Evolutionary conservation across 768 basidiomycete species (phyloP), one percentile per base, ranked within the genome.

Genomic region (Termitomyces sp.): DNA sequence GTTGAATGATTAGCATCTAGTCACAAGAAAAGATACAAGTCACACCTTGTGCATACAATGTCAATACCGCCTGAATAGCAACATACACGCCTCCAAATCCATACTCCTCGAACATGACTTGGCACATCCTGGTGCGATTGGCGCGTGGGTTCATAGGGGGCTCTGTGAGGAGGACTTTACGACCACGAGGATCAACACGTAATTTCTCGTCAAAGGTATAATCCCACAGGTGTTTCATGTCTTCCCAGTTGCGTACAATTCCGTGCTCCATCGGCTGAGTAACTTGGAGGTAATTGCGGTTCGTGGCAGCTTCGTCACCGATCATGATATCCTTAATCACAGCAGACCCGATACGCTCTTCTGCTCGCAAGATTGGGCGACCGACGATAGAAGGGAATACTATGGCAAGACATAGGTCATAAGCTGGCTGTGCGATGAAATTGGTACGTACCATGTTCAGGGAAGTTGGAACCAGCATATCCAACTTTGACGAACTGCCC

Each of bases 251-350:
- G 65, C 90, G 88, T 47, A 99, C 88, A 75, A 99, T 98, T 42
- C 97, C 97, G 72, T 99, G 97, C 71, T 99, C 97, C 92, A 99
- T 94, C 1, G 97, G 97, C 68, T 98, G 97, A 0, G 95, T 93
- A 36, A 99, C 82, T 75, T 98, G 95, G 40, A 99, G 87, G 76
- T 91, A 98, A 70, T 92, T 95, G 48, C 97, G 89, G 73, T 93
- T 89, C 73, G 88, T 83, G 14, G 92, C 92, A 26, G 97, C 97
- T 71, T 97, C 93, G 79, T 98, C 96, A 61, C 97, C 97, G 71
- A 98, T 78, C 94, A 98, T 97, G 77, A 98, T 90, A 72, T 99
- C 96, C 69, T 92, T 93, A 82, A 98, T 98, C 64, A 87, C 74
- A 12, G 89, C 80, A 43, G 86, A 80, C 39, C 93, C 90, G 33